These are phyloP conservation scores for Asclepias syriaca DNA, from an alignment of 257 asterid species.

Conservation along the genomic window DNA sequence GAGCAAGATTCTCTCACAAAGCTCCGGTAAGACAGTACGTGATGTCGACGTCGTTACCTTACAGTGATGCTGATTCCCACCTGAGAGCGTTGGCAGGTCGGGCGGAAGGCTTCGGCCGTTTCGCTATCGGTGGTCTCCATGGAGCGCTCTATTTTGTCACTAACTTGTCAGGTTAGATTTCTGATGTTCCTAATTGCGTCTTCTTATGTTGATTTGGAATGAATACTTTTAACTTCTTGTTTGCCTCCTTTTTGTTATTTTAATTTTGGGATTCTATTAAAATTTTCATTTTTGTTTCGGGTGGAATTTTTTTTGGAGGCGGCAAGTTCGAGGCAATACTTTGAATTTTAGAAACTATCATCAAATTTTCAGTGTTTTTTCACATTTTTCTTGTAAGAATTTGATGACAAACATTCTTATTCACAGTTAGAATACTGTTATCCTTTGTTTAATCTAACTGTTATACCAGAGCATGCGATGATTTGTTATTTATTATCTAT, in stretches of 20 bases:
- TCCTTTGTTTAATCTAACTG: background rate
- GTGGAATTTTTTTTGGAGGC: background rate
- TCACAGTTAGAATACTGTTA: background rate
- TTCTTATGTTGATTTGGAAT: too few relatives aligned
- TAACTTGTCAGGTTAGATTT: constrained; percentile 44
- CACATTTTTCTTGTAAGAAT: background rate
- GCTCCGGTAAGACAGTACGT: background rate
- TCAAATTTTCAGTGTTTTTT: background rate
- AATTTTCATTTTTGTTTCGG: background rate
- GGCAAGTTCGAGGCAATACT: background rate
- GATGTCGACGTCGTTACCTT: constrained; percentile 43
- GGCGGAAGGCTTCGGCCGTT: constrained; percentile 90
- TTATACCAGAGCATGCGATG: background rate
- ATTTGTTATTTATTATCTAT: background rate
- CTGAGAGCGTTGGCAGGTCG: constrained; percentile 59
- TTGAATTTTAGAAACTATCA: background rate
- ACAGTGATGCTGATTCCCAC: constrained; percentile 51
- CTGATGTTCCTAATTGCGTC: too few relatives aligned
- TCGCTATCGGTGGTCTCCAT: constrained; percentile 63
- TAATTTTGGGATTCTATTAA: background rate
- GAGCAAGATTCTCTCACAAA: background rate
- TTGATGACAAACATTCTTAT: background rate
- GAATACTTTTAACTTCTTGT: too few relatives aligned
- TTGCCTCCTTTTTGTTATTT: background rate
- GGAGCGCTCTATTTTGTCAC: constrained; percentile 63